Percentiles rank a stretch among this genome's conserved stretches.
Evolutionary conservation across 148 eudicot species (phyloP).

Genomic region (Fallopia convolvulus): DNA sequence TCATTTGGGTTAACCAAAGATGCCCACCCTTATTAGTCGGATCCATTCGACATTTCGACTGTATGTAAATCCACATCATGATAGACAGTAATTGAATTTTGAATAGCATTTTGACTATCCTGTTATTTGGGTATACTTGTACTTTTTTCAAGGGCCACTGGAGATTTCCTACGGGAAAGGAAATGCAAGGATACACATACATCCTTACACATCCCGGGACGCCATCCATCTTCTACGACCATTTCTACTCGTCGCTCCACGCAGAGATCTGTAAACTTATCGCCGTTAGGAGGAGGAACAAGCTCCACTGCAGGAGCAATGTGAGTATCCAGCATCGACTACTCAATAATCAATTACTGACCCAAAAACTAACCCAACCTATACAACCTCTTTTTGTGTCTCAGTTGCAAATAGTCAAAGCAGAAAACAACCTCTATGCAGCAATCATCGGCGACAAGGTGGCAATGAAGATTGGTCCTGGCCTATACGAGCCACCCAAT

Average conservation of each 20-base stretch:
- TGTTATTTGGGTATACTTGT: background rate
- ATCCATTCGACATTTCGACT: background rate
- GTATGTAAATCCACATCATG: too few relatives aligned
- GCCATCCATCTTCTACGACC: conserved; percentile 93
- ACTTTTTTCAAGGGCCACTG: conserved; percentile 71
- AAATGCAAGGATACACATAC: conserved; percentile 99
- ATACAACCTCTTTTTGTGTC: background rate
- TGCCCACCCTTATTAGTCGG: background rate
- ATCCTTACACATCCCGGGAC: conserved; percentile 99
- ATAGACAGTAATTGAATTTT: too few relatives aligned
- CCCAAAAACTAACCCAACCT: background rate
- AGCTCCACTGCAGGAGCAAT: conserved; percentile 73
- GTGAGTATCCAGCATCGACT: conserved; percentile 37
- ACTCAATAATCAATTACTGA: background rate
- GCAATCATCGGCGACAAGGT: conserved; percentile 71
- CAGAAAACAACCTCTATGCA: conserved; percentile 87
- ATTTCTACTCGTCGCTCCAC: conserved; percentile 52
- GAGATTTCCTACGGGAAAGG: conserved; percentile 99
- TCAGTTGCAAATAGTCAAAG: conserved; percentile 68
- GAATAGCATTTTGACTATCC: background rate
- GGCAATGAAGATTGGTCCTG: conserved; percentile 94
- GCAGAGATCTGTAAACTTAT: conserved; percentile 53
- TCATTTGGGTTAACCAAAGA: too few relatives aligned
- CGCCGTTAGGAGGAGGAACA: conserved; percentile 69
- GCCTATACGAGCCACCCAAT: conserved; percentile 61